These are phyloP conservation scores for Marchantia polymorpha DNA, from an alignment of 225 moss, liverwort and hornwort genomes.

Conservation along the genomic window DNA sequence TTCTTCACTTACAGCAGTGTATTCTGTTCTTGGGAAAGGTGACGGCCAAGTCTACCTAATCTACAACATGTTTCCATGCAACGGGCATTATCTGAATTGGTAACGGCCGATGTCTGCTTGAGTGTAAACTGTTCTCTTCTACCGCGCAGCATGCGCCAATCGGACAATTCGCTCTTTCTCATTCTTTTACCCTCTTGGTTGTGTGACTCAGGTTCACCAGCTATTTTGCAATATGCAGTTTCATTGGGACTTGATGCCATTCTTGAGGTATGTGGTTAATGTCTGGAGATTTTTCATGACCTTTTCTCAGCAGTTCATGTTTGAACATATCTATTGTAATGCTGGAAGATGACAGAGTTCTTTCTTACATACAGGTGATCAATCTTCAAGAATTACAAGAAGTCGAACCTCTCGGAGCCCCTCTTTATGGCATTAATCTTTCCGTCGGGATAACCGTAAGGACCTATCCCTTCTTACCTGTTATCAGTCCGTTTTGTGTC, in stretches of 20 bases:
- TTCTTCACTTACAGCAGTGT: conserved; percentile 76
- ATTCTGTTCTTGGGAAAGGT: conserved; percentile 93
- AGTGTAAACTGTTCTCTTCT: conserved; percentile 26
- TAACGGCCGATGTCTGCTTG: conserved; percentile 53
- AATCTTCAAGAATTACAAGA: conserved; percentile 91
- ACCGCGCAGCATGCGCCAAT: neutral
- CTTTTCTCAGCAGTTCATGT: neutral
- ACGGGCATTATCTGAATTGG: conserved; percentile 56
- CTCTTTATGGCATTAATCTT: conserved; percentile 90
- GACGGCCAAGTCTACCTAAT: conserved; percentile 69
- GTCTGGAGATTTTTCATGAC: too few species aligned
- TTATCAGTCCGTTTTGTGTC: neutral
- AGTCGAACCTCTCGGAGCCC: conserved; percentile 66
- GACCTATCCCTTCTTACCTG: neutral
- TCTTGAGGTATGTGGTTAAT: conserved; percentile 60
- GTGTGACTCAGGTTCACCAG: conserved; percentile 62
- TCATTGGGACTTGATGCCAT: conserved; percentile 87
- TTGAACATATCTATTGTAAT: neutral
- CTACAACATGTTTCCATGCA: conserved; percentile 59
- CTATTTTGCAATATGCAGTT: conserved; percentile 75
- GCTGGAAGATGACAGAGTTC: neutral
- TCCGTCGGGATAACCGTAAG: conserved; percentile 85
- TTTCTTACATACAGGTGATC: conserved; percentile 48
- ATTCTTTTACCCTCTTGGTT: neutral
- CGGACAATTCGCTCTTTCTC: neutral